Evolutionary conservation across 176 grass and related monocot species (phyloP).

Genomic region (Luzula sylvatica): DNA sequence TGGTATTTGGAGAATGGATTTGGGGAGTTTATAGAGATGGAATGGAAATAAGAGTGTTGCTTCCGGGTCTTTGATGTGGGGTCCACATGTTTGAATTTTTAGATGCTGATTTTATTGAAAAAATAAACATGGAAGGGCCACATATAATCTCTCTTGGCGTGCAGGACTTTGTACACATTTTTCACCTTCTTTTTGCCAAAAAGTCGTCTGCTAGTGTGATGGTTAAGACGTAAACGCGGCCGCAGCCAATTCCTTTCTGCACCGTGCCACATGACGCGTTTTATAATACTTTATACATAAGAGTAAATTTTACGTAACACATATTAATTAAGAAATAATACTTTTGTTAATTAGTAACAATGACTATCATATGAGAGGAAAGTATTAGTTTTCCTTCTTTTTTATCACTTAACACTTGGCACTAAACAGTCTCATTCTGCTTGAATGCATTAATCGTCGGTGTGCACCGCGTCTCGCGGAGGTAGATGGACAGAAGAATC

Average conservation of each 20-base stretch:
- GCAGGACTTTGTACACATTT: not conserved
- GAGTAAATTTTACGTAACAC: too few relatives aligned
- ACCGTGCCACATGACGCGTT: conserved; percentile 8
- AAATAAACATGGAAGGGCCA: too few relatives aligned
- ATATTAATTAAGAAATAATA: too few relatives aligned
- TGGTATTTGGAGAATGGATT: not conserved
- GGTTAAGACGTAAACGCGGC: not conserved
- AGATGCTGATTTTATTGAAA: not conserved
- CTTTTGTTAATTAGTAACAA: too few relatives aligned
- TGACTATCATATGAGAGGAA: too few relatives aligned
- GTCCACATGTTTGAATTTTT: conserved; percentile 13
- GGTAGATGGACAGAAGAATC: not conserved
- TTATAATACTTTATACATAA: too few relatives aligned
- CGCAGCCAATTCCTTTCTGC: not conserved
- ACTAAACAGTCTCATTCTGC: conserved; percentile 3
- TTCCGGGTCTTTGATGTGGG: conserved; percentile 9
- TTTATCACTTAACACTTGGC: not conserved
- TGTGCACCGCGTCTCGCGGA: not conserved
- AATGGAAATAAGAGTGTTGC: not conserved
- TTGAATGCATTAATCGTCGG: not conserved
- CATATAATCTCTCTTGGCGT: not conserved
- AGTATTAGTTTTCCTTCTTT: not conserved
- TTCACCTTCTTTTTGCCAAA: conserved; percentile 4
- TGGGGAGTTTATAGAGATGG: conserved; percentile 12
- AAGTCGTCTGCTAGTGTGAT: not conserved